Evolutionary conservation across 805 yeast species (phyloP).

Genomic region (Metschnikowia santaceciliae): DNA sequence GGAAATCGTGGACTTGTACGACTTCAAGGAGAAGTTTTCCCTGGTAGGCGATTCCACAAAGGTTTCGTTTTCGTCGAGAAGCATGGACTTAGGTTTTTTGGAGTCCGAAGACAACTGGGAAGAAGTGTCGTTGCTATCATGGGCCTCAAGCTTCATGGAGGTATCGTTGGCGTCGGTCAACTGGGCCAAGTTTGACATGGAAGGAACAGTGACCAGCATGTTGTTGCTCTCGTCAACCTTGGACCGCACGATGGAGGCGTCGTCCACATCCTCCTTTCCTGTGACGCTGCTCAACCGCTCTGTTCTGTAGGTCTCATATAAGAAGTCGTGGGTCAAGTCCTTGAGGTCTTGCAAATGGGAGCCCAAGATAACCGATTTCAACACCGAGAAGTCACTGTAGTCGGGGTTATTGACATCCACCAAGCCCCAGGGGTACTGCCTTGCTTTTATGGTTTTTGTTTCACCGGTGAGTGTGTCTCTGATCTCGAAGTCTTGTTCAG

Average conservation of each 20-base stretch:
- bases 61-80: slow-evolving; percentile 27
- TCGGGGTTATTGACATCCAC: slow-evolving; percentile 52
- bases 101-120: slow-evolving; percentile 20
- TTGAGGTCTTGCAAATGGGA: slow-evolving; percentile 80
- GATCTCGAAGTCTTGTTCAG: slow-evolving; percentile 53
- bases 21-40: slow-evolving; percentile 24
- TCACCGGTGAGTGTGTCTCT: slow-evolving; percentile 43
- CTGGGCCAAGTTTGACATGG: slow-evolving; percentile 62
- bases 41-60: slow-evolving; percentile 23
- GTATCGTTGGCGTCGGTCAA: slow-evolving; percentile 23
- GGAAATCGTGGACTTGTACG: slow-evolving; percentile 30
- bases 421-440: slow-evolving; percentile 77
- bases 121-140: slow-evolving; percentile 14
- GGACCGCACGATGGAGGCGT: slow-evolving; percentile 20
- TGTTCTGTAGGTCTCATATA: slow-evolving; percentile 77
- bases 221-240: slow-evolving; percentile 19
- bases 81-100: slow-evolving; percentile 32
- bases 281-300: slow-evolving; percentile 64
- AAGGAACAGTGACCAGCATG: slow-evolving; percentile 37
- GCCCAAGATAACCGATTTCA: slow-evolving; percentile 71
- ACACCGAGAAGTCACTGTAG: slow-evolving; percentile 50
- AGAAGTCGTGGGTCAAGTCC: slow-evolving; percentile 71
- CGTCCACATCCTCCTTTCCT: slow-evolving; percentile 32
- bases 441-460: slow-evolving; percentile 43
- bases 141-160: slow-evolving; percentile 9